phyloP scores from a whole-genome alignment of 2,329 filamentous ascomycete genomes.

The Penicillium sp. region DNA sequence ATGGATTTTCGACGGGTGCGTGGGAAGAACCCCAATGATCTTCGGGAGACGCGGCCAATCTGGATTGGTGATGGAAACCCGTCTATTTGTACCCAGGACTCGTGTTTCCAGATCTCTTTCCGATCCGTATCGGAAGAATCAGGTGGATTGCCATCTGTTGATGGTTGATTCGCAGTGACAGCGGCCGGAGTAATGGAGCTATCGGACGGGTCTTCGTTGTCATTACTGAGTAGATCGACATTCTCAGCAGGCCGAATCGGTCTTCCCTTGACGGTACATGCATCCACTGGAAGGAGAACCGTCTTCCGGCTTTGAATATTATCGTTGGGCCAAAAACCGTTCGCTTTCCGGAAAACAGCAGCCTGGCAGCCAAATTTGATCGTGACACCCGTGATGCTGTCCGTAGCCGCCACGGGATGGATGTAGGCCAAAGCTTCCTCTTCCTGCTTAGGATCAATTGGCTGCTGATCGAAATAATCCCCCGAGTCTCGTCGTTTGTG shows the following conservation, averaged over 20 bases:
- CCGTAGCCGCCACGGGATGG: constrained; percentile 78
- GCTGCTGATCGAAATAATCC: constrained; percentile 36
- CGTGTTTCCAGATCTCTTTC: constrained; percentile 78
- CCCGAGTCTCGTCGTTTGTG: constrained; percentile 54
- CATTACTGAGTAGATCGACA: constrained; percentile 31
- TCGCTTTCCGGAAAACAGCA: constrained; percentile 81
- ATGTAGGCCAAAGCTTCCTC: constrained; percentile 85
- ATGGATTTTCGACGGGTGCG: constrained; percentile 83
- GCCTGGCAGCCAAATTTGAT: constrained; percentile 88
- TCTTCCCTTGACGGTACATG: constrained; percentile 80
- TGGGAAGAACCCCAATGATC: constrained; percentile 87
- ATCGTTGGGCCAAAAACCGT: constrained; percentile 93
- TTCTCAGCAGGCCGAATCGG: constrained; percentile 46
- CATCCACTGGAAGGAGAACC: constrained; percentile 84
- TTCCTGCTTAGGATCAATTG: constrained; percentile 56
- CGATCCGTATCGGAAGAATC: constrained; percentile 52
- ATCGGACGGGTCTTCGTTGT: constrained; percentile 36
- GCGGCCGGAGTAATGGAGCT: constrained; percentile 38
- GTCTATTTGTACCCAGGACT: constrained; percentile 85
- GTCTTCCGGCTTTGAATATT: constrained; percentile 82
- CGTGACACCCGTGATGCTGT: constrained; percentile 89
- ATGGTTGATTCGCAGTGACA: constrained; percentile 8
- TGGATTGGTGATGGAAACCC: constrained; percentile 73
- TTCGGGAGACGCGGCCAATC: constrained; percentile 80
- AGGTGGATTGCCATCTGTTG: constrained; percentile 11